These are phyloP conservation scores for Xylariales sp. DNA, from an alignment of 2,329 filamentous ascomycete species.

Conservation along the genomic window DNA sequence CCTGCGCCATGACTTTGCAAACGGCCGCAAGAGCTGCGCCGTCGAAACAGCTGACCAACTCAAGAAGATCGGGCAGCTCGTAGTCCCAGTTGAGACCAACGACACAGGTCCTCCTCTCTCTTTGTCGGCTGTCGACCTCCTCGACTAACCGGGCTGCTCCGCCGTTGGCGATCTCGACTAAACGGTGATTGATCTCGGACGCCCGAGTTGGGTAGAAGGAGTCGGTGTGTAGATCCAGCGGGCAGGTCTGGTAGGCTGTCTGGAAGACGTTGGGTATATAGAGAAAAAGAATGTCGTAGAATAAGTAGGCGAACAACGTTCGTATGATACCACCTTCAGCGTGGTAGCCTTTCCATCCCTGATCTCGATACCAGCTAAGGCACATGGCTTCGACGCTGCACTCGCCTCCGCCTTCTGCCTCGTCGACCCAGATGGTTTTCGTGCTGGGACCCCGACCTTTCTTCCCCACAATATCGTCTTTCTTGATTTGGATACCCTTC, in stretches of 20 bases:
- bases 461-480: constrained; percentile 40
- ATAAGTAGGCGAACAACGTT: constrained; percentile 87
- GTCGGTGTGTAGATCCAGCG: constrained; percentile 88
- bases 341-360: constrained; percentile 94
- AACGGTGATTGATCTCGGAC: constrained; percentile 81
- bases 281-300: constrained; percentile 87
- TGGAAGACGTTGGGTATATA: constrained; percentile 97
- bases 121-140: constrained; percentile 63
- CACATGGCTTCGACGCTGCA: constrained; percentile 95
- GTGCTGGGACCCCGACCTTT: constrained; percentile 44
- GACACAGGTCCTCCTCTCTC: constrained; percentile 72
- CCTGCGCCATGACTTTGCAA: constrained; percentile 92
- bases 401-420: constrained; percentile 61
- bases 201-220: constrained; percentile 83
- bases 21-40: constrained; percentile 76
- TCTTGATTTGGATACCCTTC: constrained; percentile 72
- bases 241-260: constrained; percentile 90
- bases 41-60: constrained; percentile 74
- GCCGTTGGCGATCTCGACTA: constrained; percentile 85
- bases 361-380: constrained; percentile 73
- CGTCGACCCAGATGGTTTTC: constrained; percentile 87
- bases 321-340: constrained; percentile 85
- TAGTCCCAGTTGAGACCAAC: constrained; percentile 91
- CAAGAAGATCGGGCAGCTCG: constrained; percentile 69
- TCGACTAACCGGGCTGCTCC: constrained; percentile 63